Base-by-base conservation (phyloP, 345 rosid species). In the Hibiscus mutabilis region DNA sequence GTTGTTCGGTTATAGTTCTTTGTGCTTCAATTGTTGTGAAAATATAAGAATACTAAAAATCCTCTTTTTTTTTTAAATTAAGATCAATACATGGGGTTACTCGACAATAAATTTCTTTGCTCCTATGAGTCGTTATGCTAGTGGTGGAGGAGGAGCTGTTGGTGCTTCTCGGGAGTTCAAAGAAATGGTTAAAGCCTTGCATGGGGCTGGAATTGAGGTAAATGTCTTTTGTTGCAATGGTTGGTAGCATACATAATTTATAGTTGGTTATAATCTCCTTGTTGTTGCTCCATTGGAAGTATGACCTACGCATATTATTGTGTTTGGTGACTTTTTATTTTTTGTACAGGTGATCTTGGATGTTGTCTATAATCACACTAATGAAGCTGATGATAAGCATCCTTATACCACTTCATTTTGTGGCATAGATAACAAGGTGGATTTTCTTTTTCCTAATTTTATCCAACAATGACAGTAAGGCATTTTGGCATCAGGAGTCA, bases 11-110 rank as follows among this genome's bases (percentile, higher is more conserved):
- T 44, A 55, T 56, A 8, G 46, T 33, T 19, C 64, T 55, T 70
- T 70, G 60, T 70, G 21, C 64, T 57, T 37, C 3, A 47, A 47
- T 66, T 66, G 29, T 16, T 6, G 37, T 66, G 69, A 25, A 46
- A 25, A 7, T 46, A 40, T 47, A 47, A 66, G 19, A 47, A 46
- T 16, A 47, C 40, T 66, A 9, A 66, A 49, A 66, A 19, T 16
- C 66, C 15, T n/a, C 15, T 46, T 19, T 13, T 8, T 73, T 44
- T 73, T 71, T 70, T 55, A 8, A 57, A 22, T 31, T 49, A 66
- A 94, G 98, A 80, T 94, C 71, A 94, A 94, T 78, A 94, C 96
- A 44, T 94, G 98, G 98, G 98, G 98, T 70, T 94, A 94, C 76
- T 94, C 98, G 5, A 94, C 98, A 11, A 83, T 90, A 82, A 94